Conservation (phyloP, 2,329 filamentous ascomycete species). For the Albophoma yamanashiensis region DNA sequence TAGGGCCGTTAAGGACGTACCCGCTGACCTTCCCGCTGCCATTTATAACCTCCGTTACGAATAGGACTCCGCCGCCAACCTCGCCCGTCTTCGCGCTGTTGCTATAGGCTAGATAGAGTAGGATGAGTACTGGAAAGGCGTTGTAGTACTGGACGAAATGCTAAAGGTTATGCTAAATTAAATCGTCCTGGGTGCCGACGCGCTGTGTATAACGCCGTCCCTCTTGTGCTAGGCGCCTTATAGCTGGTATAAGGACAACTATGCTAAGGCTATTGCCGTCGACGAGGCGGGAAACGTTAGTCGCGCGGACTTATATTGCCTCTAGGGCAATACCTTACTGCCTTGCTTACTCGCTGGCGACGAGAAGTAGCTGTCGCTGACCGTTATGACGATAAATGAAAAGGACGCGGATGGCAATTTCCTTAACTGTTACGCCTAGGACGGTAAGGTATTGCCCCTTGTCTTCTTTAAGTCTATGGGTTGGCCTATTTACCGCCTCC, state of each 20-base stretch:
- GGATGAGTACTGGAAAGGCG: not conserved
- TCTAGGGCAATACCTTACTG: not conserved
- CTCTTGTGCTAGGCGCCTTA: too few species aligned
- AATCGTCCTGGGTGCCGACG: too few species aligned
- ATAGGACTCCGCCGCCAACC: not conserved
- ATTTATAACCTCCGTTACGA: not conserved
- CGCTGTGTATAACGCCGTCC: too few species aligned
- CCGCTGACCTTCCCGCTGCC: not conserved
- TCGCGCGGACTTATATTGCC: too few species aligned
- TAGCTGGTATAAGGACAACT: too few species aligned
- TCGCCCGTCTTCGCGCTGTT: not conserved
- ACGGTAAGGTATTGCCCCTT: not conserved
- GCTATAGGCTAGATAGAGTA: not conserved
- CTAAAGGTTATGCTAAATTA: not conserved
- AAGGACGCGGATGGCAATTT: not conserved
- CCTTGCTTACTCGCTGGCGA: not conserved
- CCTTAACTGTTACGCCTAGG: not conserved
- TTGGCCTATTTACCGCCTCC: not conserved
- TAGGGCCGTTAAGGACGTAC: not conserved
- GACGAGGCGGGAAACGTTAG: too few species aligned
- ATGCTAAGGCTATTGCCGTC: too few species aligned
- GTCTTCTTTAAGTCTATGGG: not conserved
- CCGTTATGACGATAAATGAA: not conserved
- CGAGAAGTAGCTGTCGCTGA: not conserved
- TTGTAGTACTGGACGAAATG: not conserved